Evolutionary conservation across 345 rosid species (phyloP).

Genomic region (Kandelia obovata): DNA sequence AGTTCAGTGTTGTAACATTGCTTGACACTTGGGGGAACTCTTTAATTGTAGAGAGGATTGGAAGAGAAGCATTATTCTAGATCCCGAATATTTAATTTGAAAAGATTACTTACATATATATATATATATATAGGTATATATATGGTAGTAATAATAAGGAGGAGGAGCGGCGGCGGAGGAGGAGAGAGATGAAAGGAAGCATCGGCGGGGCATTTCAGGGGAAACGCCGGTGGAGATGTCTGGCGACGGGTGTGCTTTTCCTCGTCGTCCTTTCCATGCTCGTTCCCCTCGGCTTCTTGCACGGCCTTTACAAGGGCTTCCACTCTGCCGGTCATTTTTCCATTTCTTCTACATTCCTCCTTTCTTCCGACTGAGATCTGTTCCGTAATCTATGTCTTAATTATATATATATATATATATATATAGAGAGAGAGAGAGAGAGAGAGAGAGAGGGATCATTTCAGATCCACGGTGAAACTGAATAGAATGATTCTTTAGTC

Average conservation of each 20-base stretch:
- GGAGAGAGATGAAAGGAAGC: slow-evolving; percentile 37
- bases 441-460: background rate
- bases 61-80: too few species aligned
- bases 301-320: slow-evolving; percentile 79
- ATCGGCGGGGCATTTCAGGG: slow-evolving; percentile 32
- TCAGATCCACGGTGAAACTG: background rate
- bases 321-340: slow-evolving; percentile 42
- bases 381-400: background rate
- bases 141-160: background rate
- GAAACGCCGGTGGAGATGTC: slow-evolving; percentile 74
- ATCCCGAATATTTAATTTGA: too few species aligned
- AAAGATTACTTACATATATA: too few species aligned
- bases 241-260: slow-evolving; percentile 66
- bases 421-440: too few species aligned
- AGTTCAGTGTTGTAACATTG: too few species aligned
- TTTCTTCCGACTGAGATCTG: slow-evolving; percentile 32
- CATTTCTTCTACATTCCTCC: background rate
- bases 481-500: background rate
- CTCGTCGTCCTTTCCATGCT: slow-evolving; percentile 92
- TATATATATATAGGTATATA: too few species aligned
- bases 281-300: slow-evolving; percentile 86
- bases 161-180: slow-evolving; percentile 9
- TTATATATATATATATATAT: background rate
- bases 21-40: too few species aligned
- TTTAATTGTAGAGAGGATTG: too few species aligned